These are phyloP conservation scores for Typha latifolia DNA, from an alignment of 176 grass and related monocot species.

Conservation along the genomic window DNA sequence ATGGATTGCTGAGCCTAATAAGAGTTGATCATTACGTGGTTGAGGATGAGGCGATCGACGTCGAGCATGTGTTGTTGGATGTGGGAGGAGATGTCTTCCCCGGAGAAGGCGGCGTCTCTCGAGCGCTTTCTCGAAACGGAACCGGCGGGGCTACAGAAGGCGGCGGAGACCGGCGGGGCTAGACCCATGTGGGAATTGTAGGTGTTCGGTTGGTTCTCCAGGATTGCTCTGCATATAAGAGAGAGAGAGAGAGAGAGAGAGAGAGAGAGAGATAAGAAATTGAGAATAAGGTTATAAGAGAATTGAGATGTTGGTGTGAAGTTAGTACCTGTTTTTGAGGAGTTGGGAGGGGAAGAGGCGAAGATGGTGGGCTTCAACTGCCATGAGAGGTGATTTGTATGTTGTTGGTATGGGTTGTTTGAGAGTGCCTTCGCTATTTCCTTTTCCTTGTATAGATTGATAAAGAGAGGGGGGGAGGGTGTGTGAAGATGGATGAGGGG, in stretches of 20 bases:
- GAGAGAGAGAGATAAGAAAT: not conserved
- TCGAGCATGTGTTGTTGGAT: slow-evolving; percentile 41
- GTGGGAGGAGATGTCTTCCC: slow-evolving; percentile 16
- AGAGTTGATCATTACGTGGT: slow-evolving; percentile 38
- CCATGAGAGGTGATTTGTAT: slow-evolving; percentile 30
- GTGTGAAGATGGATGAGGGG: not conserved
- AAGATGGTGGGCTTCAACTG: slow-evolving; percentile 42
- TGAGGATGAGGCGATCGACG: slow-evolving; percentile 42
- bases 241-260: not conserved
- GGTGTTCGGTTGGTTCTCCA: slow-evolving; percentile 2
- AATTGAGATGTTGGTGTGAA: not conserved
- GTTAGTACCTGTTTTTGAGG: slow-evolving; percentile 13
- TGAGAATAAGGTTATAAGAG: not conserved
- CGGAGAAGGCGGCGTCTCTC: slow-evolving; percentile 15
- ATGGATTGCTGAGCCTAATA: too few relatives aligned
- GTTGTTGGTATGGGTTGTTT: slow-evolving; percentile 1
- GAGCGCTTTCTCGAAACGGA: not conserved
- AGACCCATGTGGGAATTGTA: not conserved
- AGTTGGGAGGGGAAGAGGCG: slow-evolving; percentile 20
- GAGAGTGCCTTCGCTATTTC: slow-evolving; percentile 1
- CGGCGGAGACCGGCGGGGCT: not conserved
- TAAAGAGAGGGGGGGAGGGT: not conserved
- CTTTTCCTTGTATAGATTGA: slow-evolving; percentile 18
- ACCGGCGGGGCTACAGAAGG: not conserved
- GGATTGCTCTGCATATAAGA: not conserved